Evolutionary conservation across 345 rosid species (phyloP).

Genomic region (Pistacia vera): DNA sequence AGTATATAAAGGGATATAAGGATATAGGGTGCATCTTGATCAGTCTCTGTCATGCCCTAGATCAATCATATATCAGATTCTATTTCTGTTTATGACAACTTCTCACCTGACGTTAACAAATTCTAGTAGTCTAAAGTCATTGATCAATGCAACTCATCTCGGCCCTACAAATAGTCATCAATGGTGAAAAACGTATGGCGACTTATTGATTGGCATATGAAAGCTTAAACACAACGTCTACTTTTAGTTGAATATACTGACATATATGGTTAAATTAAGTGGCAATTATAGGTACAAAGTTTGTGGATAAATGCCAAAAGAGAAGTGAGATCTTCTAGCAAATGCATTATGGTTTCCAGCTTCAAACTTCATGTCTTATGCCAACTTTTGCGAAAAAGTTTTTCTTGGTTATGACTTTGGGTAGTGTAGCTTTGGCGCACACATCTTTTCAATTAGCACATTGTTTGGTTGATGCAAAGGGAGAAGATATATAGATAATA

Average conservation of each 20-base stretch:
- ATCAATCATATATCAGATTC: neutral
- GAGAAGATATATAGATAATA: neutral
- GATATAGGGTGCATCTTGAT: no score
- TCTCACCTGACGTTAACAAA: neutral
- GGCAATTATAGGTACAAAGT: constrained; percentile 9
- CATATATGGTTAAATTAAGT: constrained; percentile 12
- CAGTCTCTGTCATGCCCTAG: neutral
- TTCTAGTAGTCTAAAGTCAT: neutral
- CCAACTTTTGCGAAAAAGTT: constrained; percentile 11
- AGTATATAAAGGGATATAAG: no score
- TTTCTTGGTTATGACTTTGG: constrained; percentile 6
- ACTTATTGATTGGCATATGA: no score
- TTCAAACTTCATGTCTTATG: constrained; percentile 25
- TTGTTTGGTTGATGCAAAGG: neutral
- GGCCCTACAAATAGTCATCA: neutral
- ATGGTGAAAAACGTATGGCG: neutral
- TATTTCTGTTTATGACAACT: neutral
- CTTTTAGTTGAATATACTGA: neutral
- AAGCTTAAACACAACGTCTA: no score
- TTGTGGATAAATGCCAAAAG: constrained; percentile 24
- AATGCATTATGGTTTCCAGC: constrained; percentile 35
- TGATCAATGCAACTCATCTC: neutral
- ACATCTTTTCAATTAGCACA: neutral
- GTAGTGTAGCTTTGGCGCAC: no score
- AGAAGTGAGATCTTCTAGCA: neutral